Percentiles rank a stretch among this genome's conserved stretches.
These are phyloP conservation scores for Eimeria praecox DNA, from an alignment of 169 alveolate species.

Conservation along the genomic window DNA sequence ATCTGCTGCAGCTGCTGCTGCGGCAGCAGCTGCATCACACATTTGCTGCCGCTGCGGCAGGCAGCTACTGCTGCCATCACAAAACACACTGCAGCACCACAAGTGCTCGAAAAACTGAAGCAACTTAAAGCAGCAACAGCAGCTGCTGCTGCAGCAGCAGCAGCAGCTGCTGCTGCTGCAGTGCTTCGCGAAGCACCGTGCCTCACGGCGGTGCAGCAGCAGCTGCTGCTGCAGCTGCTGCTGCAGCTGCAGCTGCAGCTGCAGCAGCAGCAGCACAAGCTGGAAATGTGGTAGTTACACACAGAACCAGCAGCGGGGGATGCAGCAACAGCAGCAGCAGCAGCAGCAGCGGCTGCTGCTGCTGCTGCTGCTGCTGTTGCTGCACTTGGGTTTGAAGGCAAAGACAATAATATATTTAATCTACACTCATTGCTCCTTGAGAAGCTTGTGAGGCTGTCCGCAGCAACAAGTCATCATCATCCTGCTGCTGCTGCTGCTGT, in stretches of 20 bases:
- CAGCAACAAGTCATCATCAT: slow-evolving; percentile 45
- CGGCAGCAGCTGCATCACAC: not conserved
- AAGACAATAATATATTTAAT: not conserved
- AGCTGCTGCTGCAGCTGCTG: slow-evolving; percentile 33
- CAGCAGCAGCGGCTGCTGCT: not conserved
- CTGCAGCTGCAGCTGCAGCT: slow-evolving; percentile 40
- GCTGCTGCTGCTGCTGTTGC: slow-evolving; percentile 28
- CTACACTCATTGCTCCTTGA: slow-evolving; percentile 71
- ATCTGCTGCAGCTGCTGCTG: not conserved
- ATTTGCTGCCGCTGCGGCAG: no score
- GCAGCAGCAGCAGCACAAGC: not conserved
- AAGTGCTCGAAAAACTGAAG: not conserved
- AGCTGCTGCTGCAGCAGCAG: no score
- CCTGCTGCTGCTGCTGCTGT: not conserved
- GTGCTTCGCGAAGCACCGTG: not conserved
- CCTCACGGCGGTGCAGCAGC: not conserved
- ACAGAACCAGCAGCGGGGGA: not conserved
- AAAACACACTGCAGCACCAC: no score
- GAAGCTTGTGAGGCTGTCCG: slow-evolving; percentile 55
- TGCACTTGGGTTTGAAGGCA: not conserved
- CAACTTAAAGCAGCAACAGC: no score
- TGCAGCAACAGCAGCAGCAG: not conserved
- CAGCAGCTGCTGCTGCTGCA: slow-evolving; percentile 28
- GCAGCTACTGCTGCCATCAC: no score
- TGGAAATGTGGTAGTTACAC: not conserved